Evolutionary conservation across 768 basidiomycete genomes (phyloP).

Genomic region (Hygrocybe punicea): DNA sequence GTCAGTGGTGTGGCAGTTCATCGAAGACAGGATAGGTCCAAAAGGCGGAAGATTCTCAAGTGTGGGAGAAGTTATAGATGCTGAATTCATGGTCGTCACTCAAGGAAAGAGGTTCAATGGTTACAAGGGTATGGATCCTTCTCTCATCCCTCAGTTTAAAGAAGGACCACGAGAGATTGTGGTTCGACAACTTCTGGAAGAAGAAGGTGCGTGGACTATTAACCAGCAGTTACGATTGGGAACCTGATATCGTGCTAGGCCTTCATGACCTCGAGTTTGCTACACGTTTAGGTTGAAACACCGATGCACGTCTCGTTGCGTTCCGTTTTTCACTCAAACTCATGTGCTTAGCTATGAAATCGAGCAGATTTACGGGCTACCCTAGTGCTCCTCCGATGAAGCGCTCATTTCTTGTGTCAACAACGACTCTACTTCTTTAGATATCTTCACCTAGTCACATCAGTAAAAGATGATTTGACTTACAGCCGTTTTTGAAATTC

Average conservation of each 20-base stretch:
- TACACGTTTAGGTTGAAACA: background rate
- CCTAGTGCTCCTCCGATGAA: too few species aligned
- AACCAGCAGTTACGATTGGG: background rate
- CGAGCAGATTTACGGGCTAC: too few species aligned
- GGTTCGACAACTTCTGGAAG: conserved; percentile 6
- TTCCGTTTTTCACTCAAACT: too few species aligned
- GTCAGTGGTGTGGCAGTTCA: conserved; percentile 1
- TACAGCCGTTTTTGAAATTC: too few species aligned
- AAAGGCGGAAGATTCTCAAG: background rate
- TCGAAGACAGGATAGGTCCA: background rate
- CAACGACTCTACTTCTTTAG: too few species aligned
- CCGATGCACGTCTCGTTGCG: too few species aligned
- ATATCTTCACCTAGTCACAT: too few species aligned
- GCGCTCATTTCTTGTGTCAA: too few species aligned
- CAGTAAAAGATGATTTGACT: too few species aligned
- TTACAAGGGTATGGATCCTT: conserved; percentile 6
- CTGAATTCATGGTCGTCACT: conserved; percentile 7
- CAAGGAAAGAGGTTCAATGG: conserved; percentile 6
- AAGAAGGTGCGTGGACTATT: conserved; percentile 2
- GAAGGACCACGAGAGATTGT: conserved; percentile 3
- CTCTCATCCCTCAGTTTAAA: conserved; percentile 8
- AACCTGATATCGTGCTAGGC: background rate
- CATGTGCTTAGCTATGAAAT: too few species aligned
- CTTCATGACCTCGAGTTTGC: background rate
- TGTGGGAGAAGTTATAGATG: conserved; percentile 6